Evolutionary conservation across 192 early-diverging fungal species (phyloP), one percentile per base, ranked within the genome.

Genomic region (Entophlyctis luteolus): DNA sequence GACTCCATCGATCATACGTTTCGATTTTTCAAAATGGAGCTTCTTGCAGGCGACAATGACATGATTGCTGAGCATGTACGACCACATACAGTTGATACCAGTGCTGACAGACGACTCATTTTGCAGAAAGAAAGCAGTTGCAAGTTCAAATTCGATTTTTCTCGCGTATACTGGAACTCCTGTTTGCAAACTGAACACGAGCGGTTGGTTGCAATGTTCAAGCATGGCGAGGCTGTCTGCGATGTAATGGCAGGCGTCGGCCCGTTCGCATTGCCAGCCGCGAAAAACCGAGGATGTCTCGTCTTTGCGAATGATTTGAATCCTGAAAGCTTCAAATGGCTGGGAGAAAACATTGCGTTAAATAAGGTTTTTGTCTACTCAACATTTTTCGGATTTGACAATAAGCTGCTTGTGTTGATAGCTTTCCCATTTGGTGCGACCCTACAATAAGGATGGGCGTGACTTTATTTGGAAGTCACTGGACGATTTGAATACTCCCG

Each of bases 291-390:
- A 25, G 87, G 86, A 2, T 87, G 87, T 22, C 73, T 84, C 46
- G 96, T 99, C 6, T 96, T 94, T 83, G 93, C 93, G 25, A 99
- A 99, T 75, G 98, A 99, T 69, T 75, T 99, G 55, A 99, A 99
- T 74, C 98, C 98, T 14, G 78, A 77, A 6, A 95, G 94, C 4
- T 92, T 84, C 71, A 81, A 86, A 38, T 93, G 84, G 62, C 70
- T 99, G 57, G 39, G 73, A 34, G 86, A 91, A 58, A 99, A 99
- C 73, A 84, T 90, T n/a, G 59, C 48, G 20, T 46, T 85, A 10
- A 99, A 99, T 72, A 93, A 96, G 88, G 89, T 92, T 22, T 14
- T 55, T 35, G n/a, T 36, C 32, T 10, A 35, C 10, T 6, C n/a
- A n/a, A 6, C 12, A 18, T 22, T 54, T 31, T 54, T 54, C 12